Conservation (phyloP, 75 land plant species). For the Pinus albicaulis region DNA sequence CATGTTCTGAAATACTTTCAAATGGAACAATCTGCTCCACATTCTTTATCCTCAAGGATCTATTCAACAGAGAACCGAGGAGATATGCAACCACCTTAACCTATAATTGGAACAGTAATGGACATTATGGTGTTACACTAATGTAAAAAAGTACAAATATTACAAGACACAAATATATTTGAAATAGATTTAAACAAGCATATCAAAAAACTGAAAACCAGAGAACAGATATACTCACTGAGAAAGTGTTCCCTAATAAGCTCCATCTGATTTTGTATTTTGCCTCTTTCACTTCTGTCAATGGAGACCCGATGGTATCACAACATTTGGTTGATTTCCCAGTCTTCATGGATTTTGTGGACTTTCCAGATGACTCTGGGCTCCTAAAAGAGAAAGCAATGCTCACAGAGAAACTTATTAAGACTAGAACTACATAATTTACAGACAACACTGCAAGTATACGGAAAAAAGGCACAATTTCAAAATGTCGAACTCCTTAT, state of each 20-base stretch:
- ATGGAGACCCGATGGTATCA: not conserved
- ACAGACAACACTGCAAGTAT: no score
- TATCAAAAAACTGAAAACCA: not conserved
- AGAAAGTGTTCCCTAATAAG: slow-evolving; percentile 29
- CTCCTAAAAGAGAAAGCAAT: no score
- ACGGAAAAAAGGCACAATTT: no score
- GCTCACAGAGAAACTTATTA: no score
- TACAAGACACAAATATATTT: not conserved
- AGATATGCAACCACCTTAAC: slow-evolving; percentile 5
- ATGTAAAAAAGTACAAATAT: no score
- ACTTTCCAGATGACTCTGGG: no score
- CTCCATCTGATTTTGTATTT: slow-evolving; percentile 19
- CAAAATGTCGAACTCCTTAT: no score
- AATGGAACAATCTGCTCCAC: not conserved
- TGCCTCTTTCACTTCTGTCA: slow-evolving; percentile 5
- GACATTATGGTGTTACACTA: not conserved
- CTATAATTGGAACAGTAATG: not conserved
- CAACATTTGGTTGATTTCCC: not conserved
- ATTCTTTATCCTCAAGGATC: not conserved
- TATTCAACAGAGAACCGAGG: not conserved
- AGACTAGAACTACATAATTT: no score
- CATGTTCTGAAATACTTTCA: not conserved
- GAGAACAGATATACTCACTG: slow-evolving; percentile 12
- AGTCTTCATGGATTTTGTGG: not conserved
- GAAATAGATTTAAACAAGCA: not conserved